Conservation (phyloP, 2,329 filamentous ascomycete genomes). For the Dothistroma septosporum region DNA sequence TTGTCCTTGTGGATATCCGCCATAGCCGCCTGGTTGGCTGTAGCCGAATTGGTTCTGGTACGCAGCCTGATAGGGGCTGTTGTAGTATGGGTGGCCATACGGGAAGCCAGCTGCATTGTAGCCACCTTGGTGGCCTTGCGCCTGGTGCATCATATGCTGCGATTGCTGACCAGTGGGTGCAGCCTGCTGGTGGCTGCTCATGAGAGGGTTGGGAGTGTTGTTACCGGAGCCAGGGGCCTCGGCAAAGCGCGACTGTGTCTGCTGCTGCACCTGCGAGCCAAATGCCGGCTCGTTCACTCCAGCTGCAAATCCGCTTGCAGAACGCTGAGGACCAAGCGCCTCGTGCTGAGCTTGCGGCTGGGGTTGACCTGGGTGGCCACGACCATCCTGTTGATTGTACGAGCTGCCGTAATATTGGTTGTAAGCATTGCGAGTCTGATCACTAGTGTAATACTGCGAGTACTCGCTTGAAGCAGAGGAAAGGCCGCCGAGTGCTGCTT, state of each 20-base stretch:
- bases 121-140: constrained; percentile 35
- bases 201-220: constrained; percentile 79
- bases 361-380: constrained; percentile 35
- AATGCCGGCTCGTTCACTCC: constrained; percentile 57
- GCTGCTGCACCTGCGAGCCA: constrained; percentile 52
- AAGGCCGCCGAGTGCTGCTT: constrained; percentile 61
- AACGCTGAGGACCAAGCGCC: constrained; percentile 64
- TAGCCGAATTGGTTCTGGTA: constrained; percentile 61
- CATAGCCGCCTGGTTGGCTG: constrained; percentile 47
- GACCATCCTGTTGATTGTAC: constrained; percentile 49
- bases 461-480: constrained; percentile 75
- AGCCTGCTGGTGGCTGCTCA: constrained; percentile 52
- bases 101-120: constrained; percentile 46
- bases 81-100: constrained; percentile 58
- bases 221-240: constrained; percentile 83
- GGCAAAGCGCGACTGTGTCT: constrained; percentile 65
- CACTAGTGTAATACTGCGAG: constrained; percentile 78
- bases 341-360: constrained; percentile 59
- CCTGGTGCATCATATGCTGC: constrained; percentile 33
- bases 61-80: constrained; percentile 58
- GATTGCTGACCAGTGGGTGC: constrained; percentile 41
- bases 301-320: constrained; percentile 69
- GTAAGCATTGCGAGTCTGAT: constrained; percentile 70
- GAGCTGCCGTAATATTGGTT: constrained; percentile 57
- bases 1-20: constrained; percentile 43